Conservation (phyloP, 306 rosid genomes). For the Vachellia collinsii region DNA sequence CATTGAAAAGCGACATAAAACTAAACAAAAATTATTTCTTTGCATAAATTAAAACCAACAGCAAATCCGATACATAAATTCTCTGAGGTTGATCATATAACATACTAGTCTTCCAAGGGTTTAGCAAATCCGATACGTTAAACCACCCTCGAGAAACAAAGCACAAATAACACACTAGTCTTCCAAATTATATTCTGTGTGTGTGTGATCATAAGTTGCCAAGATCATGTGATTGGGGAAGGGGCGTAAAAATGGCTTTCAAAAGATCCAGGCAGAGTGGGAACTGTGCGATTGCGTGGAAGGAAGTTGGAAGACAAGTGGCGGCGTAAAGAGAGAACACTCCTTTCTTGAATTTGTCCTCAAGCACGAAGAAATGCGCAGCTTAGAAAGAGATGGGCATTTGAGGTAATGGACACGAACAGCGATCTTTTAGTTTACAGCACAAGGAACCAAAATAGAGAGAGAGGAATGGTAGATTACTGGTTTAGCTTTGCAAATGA, state of each 20-base stretch:
- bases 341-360: conserved; percentile 32
- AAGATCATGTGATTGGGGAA: background rate
- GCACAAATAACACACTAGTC: background rate
- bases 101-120: background rate
- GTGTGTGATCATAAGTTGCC: background rate
- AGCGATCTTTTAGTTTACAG: conserved; percentile 34
- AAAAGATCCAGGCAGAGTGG: conserved; percentile 51
- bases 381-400: conserved; percentile 54
- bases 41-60: background rate
- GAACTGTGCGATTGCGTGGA: conserved; percentile 54
- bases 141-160: background rate
- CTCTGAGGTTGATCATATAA: background rate
- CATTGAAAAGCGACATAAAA: background rate
- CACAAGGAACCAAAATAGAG: no score
- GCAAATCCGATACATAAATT: background rate
- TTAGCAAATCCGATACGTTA: no score
- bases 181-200: background rate
- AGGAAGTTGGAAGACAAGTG: conserved; percentile 45
- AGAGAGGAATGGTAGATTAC: no score
- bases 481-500: no score
- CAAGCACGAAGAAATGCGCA: conserved; percentile 50
- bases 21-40: background rate
- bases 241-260: conserved; percentile 33
- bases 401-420: conserved; percentile 50
- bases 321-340: conserved; percentile 42